Conservation (phyloP, 208 protist species). For the Acanthamoeba healyi region DNA sequence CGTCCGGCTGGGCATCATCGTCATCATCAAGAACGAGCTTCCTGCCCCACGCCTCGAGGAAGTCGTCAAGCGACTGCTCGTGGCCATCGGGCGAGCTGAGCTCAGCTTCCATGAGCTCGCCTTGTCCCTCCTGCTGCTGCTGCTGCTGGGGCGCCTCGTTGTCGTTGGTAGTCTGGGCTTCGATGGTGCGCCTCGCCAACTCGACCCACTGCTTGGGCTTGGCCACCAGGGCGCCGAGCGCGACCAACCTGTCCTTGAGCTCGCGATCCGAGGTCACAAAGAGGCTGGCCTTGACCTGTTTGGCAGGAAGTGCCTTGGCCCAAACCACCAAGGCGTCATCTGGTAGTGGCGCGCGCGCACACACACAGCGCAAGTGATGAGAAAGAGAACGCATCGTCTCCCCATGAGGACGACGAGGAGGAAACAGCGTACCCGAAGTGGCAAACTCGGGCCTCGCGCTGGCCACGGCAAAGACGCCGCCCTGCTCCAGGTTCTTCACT, state of each 20-base stretch:
- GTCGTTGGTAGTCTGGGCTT: not conserved
- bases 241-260: not conserved
- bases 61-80: not conserved
- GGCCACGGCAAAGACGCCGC: not conserved
- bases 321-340: not conserved
- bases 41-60: not conserved
- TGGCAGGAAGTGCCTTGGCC: not conserved
- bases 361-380: too few relatives aligned
- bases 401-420: not conserved
- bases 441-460: not conserved
- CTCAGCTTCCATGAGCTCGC: not conserved
- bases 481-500: not conserved
- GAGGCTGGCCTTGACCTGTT: not conserved
- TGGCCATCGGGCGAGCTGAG: not conserved
- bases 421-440: not conserved
- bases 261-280: not conserved
- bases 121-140: not conserved
- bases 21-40: not conserved
- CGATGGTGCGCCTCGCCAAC: not conserved
- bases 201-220: constrained; percentile 12
- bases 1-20: too few relatives aligned
- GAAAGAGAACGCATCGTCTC: not conserved
- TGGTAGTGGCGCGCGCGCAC: too few relatives aligned
- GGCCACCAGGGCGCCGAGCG: not conserved
- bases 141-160: not conserved